Base-by-base conservation (phyloP, 2,329 filamentous ascomycete species). In the Dryadomyces sulphureus region DNA sequence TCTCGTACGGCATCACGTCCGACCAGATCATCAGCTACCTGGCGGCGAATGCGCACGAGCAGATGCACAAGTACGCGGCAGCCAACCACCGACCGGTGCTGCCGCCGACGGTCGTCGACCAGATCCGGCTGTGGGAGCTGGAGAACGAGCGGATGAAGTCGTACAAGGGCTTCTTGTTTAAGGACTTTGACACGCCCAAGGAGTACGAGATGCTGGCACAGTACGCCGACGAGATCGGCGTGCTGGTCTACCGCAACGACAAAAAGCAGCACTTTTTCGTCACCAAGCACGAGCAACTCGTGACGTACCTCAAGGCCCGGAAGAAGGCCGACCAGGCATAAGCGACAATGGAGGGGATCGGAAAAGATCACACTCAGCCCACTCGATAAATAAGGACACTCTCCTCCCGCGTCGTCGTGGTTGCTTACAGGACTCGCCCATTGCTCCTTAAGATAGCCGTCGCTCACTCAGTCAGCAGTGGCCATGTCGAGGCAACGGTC, bases 21-120 rank as follows among this genome's bases (percentile, higher is more conserved):
- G 83, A 94, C 55, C 92, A 98, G 61, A 94, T 98, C 61, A 90
- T 98, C 56, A 80, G 82, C 17, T 98, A 96, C 65, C 77, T 98
- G 2, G 79, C 82, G 7, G 83, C 85, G 4, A 90, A 98, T 64
- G 92, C 92, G 0, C 92, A 98, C 65, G 88, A 93, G 39, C 86
- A 96, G 62, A 87, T 98, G 77, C 80, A 83, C 55, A 81, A 83
- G 51, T 71, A 75, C 38, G 73, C 76, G 6, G 65, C 70, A 22
- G 53, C 69, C 41, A 56, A 73, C 50, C 74, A 74, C 56, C 71
- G 70, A 50, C 84, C 89, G 2, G 77, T 94, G 16, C 73, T 98
- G 2, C 92, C 93, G 1, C 89, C 92, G 0, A 96, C 93, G 0
- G 92, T 98, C 16, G 86, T 95, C 52, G 92, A 98, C 63, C 92